phyloP scores from a whole-genome alignment of 176 grass and related monocot species.

The Zizania latifolia region DNA sequence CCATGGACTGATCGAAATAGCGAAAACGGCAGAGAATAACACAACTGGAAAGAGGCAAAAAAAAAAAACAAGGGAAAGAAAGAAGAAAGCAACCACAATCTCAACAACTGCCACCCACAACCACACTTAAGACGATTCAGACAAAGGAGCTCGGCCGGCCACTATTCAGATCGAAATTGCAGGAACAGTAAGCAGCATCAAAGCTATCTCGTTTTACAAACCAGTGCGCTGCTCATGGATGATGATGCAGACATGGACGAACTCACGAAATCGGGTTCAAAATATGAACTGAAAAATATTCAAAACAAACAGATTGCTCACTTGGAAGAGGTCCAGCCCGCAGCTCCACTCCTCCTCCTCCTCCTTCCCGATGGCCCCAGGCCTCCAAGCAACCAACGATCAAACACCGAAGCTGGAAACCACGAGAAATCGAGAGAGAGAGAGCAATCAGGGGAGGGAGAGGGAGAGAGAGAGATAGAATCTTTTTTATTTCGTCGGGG shows the following conservation, averaged over 20 bases:
- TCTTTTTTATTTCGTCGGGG: constrained; percentile 18
- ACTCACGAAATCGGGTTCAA: neutral
- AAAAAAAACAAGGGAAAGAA: too few species aligned
- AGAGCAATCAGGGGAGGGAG: neutral
- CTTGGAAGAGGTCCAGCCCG: constrained; percentile 5
- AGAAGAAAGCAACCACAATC: neutral
- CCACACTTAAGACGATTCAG: neutral
- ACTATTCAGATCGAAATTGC: constrained; percentile 23
- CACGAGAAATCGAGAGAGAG: neutral
- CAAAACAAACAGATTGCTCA: neutral
- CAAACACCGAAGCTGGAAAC: neutral
- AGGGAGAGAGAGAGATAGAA: neutral
- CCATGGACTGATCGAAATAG: neutral
- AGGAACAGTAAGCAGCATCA: neutral
- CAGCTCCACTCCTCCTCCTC: neutral
- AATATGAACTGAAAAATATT: neutral
- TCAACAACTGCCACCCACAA: neutral
- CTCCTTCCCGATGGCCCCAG: neutral
- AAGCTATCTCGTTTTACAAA: neutral
- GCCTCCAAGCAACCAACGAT: neutral
- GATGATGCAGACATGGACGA: neutral
- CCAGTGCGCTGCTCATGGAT: neutral
- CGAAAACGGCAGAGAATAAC: neutral
- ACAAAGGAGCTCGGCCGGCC: neutral
- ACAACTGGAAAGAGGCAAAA: neutral